These are phyloP conservation scores for Persicaria maculosa DNA, from an alignment of 148 eudicot genomes.

Conservation along the genomic window DNA sequence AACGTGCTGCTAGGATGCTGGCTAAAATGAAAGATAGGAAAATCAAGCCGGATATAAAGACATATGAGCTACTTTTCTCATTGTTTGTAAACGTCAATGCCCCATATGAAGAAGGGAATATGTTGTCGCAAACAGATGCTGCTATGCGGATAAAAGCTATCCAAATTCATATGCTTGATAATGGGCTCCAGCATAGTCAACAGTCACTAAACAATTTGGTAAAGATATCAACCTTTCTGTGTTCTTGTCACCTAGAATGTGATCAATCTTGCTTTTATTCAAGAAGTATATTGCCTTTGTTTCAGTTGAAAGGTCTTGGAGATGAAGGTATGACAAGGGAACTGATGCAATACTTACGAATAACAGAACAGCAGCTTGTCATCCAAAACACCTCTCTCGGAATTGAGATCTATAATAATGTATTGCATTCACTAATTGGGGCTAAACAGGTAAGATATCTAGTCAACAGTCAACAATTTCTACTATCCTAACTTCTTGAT, in stretches of 20 bases:
- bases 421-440: constrained; percentile 67
- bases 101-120: constrained; percentile 75
- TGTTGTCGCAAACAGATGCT: constrained; percentile 52
- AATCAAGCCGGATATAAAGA: constrained; percentile 45
- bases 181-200: constrained; percentile 66
- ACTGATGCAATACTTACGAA: constrained; percentile 38
- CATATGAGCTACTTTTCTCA: constrained; percentile 69
- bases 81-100: constrained; percentile 80
- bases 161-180: constrained; percentile 67
- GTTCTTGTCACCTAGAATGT: neutral
- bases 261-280: neutral
- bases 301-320: constrained; percentile 69
- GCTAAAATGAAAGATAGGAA: constrained; percentile 63
- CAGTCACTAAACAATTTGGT: constrained; percentile 59
- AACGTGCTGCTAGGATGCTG: constrained; percentile 60
- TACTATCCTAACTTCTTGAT: neutral
- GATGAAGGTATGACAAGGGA: constrained; percentile 68
- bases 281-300: constrained; percentile 3
- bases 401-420: constrained; percentile 44
- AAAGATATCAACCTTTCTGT: constrained; percentile 8
- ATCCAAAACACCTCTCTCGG: constrained; percentile 18
- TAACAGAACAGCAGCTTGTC: constrained; percentile 42
- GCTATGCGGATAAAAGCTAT: constrained; percentile 62
- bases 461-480: neutral
- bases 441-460: constrained; percentile 47